Percentiles rank a stretch among this genome's conserved stretches.
phyloP scores from a whole-genome alignment of 495 filamentous ascomycete species.

The Penicillium psychrofluorescens region DNA sequence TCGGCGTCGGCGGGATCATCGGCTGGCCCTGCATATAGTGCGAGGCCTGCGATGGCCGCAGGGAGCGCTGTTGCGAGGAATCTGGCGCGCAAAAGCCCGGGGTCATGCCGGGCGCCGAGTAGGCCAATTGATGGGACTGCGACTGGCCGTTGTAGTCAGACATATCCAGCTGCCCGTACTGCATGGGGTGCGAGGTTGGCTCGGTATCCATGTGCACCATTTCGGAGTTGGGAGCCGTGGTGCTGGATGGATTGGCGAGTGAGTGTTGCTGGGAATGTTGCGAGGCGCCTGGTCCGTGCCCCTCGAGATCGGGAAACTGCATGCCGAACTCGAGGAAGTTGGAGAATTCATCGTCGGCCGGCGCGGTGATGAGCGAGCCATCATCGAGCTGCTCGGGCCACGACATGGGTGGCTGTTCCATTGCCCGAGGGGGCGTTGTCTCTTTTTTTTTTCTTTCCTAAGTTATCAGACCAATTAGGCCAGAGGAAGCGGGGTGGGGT shows the following conservation, averaged over 20 bases:
- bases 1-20: slow-evolving; percentile 86
- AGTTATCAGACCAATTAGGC: too few species aligned
- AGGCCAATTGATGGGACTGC: slow-evolving; percentile 22
- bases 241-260: slow-evolving; percentile 13
- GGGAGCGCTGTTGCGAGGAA: slow-evolving; percentile 39
- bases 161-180: slow-evolving; percentile 17
- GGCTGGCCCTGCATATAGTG: slow-evolving; percentile 45
- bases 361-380: slow-evolving; percentile 21
- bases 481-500: too few species aligned
- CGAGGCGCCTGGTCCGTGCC: slow-evolving; percentile 29
- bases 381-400: slow-evolving; percentile 35
- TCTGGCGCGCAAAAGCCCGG: slow-evolving; percentile 35
- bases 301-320: slow-evolving; percentile 41
- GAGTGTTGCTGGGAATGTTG: slow-evolving; percentile 27
- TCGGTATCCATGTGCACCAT: slow-evolving; percentile 11
- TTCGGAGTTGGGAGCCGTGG: slow-evolving; percentile 22
- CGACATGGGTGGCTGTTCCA: slow-evolving; percentile 36
- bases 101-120: slow-evolving; percentile 26
- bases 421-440: slow-evolving; percentile 3
- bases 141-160: slow-evolving; percentile 19
- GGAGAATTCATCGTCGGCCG: slow-evolving; percentile 44
- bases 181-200: slow-evolving; percentile 19
- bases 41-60: slow-evolving; percentile 48
- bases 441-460: too few species aligned
- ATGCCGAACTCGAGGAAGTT: slow-evolving; percentile 48